phyloP scores from a whole-genome alignment of 345 rosid genomes.

The Salix exigua region DNA sequence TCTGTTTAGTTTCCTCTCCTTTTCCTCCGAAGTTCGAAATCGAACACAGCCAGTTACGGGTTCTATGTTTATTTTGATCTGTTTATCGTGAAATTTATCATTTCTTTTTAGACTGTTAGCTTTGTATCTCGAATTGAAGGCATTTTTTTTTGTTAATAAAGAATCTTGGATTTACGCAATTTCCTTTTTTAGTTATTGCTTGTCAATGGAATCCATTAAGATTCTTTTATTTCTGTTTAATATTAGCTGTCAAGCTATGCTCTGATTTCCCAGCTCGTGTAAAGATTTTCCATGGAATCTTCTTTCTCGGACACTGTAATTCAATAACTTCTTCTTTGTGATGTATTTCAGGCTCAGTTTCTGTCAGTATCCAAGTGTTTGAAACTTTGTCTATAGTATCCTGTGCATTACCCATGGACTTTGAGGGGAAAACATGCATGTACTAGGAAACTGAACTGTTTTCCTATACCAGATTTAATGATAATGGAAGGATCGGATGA shows the following conservation, averaged over 20 bases:
- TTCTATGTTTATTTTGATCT: not conserved
- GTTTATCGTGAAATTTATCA: too few species aligned
- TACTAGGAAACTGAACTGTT: not conserved
- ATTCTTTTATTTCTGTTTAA: too few species aligned
- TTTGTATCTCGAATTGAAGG: too few species aligned
- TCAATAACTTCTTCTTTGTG: not conserved
- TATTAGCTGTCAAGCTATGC: too few species aligned
- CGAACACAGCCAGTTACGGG: not conserved
- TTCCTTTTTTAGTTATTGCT: too few species aligned
- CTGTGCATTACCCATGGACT: not conserved
- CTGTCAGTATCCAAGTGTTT: constrained; percentile 2
- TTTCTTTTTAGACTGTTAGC: too few species aligned
- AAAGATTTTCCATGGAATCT: too few species aligned
- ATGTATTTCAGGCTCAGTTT: not conserved
- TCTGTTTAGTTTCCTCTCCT: not conserved
- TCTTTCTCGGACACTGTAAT: too few species aligned
- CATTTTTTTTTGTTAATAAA: too few species aligned
- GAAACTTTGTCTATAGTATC: not conserved
- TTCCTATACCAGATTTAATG: not conserved
- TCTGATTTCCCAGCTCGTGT: too few species aligned
- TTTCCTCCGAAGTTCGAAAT: not conserved
- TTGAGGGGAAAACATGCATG: not conserved
- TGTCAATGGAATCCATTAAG: too few species aligned
- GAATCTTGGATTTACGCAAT: too few species aligned
- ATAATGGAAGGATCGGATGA: not conserved